Evolutionary conservation across 108 stramenopile species (phyloP), one percentile per base, ranked within the genome.

Genomic region (Parmales sp.): DNA sequence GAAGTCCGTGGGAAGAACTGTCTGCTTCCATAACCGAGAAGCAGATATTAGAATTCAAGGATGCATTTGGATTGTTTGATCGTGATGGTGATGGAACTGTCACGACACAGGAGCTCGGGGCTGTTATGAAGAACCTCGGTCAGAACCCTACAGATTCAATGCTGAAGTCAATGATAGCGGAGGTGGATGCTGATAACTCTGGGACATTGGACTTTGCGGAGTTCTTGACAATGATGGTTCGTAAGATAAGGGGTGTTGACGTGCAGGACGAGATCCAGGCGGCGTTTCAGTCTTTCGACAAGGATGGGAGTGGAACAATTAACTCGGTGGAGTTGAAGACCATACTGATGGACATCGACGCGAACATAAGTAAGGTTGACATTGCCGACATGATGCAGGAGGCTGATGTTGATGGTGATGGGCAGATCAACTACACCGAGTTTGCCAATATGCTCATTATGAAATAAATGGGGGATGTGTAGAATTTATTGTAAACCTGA

Each of bases 21-120:
- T n/a, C n/a, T n/a, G n/a, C n/a, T n/a, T n/a, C n/a, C n/a, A n/a
- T 64, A 7, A 64, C 63, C 1, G 63, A 64, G 63, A 37, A 64
- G 23, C 67, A 76, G 67, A 76, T 72, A 48, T 63, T 73, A 11
- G 83, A 87, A 78, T 87, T 87, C 83, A 87, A 87, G 83, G 86
- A 87, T 74, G 86, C 85, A 6, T 87, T 87, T 74, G 78, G 78
- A 77, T 69, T 87, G 18, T 87, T 87, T 71, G 86, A 84, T 74
- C 80, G 79, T 76, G 84, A 85, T 60, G 84, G 84, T 16, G 78
- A 80, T 38, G 77, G 79, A 23, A 45, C 66, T 19, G 46, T 87
- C 78, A 87, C 86, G 68, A 87, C 86, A 76, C 83, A 83, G 80
- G 86, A 87, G 82, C 76, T 87, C 44, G 86, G 86, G 22, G 85